Base-by-base conservation (phyloP, 2,329 filamentous ascomycete species). In the Metarhizium rileyi region DNA sequence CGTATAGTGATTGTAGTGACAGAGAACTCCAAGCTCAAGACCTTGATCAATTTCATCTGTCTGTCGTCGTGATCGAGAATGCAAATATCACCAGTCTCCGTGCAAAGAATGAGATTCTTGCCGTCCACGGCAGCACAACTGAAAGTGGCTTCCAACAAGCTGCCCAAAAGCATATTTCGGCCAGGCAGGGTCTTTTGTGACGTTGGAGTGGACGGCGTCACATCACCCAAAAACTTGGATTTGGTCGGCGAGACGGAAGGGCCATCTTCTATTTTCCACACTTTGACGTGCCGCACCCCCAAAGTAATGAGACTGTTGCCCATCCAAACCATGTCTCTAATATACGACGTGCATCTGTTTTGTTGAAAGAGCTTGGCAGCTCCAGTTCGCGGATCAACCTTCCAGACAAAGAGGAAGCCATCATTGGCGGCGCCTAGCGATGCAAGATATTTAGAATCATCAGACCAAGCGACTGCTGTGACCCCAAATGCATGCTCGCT, bases 391-490 rank as follows among this genome's bases (percentile, higher is more conserved):
- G 84, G 70, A 60, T 94, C 90, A 56, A 96, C 80, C 57, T 76
- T 81, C 90, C 91, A 97, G 26, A 97, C 77, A 63, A 91, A 95
- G 20, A 98, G 74, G 62, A 94, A 97, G 1, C 91, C 91, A 67
- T 98, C 93, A 63, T 96, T 96, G 49, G 86, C 79, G 18, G 86
- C 81, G 26, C 93, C 93, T 12, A 98, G 75, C 20, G 90, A 95
- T 2, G 93, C 93, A 30, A 98, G 76, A 65, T 86, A 95, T 55
- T 79, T 84, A 12, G 87, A 88, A 64, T 96, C 88, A 1, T 84
- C 77, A 53, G 90, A 96, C 77, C 95, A 98, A 2, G 90, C 86
- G 30, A 98, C 81, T 33, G 87, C 86, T 51, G 83, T 85, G 28
- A 98, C 89, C 6, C 93, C 93, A 65, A 88, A 94, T 1, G 82